Percentiles rank a stretch among this genome's conserved stretches.
These are phyloP conservation scores for Xylaria scruposa DNA, from an alignment of 495 filamentous ascomycete genomes.

Conservation along the genomic window DNA sequence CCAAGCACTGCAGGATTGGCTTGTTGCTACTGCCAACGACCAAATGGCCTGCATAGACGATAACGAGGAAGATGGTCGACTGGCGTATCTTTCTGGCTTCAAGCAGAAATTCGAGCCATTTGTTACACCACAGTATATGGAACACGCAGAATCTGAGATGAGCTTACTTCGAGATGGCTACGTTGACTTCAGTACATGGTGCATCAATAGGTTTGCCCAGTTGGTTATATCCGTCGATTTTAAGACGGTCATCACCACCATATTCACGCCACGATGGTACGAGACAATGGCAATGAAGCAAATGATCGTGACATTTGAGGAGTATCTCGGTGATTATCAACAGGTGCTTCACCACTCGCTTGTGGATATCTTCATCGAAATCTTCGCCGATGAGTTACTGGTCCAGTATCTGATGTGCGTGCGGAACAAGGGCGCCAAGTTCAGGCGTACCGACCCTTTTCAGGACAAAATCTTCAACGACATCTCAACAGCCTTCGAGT, in stretches of 20 bases:
- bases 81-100: conserved; percentile 83
- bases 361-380: conserved; percentile 87
- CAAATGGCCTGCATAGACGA: conserved; percentile 98
- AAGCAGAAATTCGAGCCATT: conserved; percentile 75
- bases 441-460: conserved; percentile 82
- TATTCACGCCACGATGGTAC: conserved; percentile 94
- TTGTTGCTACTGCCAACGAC: conserved; percentile 96
- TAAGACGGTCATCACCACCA: conserved; percentile 75
- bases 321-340: conserved; percentile 88
- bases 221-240: conserved; percentile 91
- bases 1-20: conserved; percentile 86
- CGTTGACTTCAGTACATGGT: conserved; percentile 90
- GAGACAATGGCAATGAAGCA: conserved; percentile 79
- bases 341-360: conserved; percentile 82
- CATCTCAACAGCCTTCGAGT: conserved; percentile 81
- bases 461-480: conserved; percentile 91
- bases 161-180: conserved; percentile 84
- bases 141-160: conserved; percentile 71
- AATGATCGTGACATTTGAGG: conserved; percentile 90
- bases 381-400: conserved; percentile 87
- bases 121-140: conserved; percentile 81
- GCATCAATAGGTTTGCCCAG: conserved; percentile 80
- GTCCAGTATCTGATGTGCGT: conserved; percentile 85
- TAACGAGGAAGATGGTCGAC: conserved; percentile 69
- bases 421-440: conserved; percentile 88